Evolutionary conservation across 1,139 yeast species (phyloP).

Genomic region (Magnusiomyces sp.): DNA sequence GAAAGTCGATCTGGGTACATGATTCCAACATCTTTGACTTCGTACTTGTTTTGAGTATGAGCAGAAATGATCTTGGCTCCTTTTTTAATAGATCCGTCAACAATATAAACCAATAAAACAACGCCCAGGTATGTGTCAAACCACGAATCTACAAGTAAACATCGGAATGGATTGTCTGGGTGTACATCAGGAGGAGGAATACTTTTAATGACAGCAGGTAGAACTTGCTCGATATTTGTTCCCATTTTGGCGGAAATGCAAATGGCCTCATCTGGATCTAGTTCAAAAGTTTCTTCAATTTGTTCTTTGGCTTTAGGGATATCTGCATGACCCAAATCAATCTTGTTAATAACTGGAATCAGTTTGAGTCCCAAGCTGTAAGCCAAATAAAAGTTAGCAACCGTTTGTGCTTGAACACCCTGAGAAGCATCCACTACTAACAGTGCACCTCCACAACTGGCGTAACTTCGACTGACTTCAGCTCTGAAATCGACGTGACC

Average conservation of each 20-base stretch:
- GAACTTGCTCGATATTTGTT: conserved; percentile 57
- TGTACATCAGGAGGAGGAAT: conserved; percentile 69
- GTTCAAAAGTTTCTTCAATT: conserved; percentile 73
- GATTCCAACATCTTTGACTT: conserved; percentile 86
- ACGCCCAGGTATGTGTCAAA: conserved; percentile 91
- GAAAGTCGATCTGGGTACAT: conserved; percentile 80
- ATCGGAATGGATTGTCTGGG: conserved; percentile 50
- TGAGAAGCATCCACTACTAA: conserved; percentile 89
- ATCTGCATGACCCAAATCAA: conserved; percentile 85
- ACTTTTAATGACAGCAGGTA: conserved; percentile 71
- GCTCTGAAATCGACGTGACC: conserved; percentile 96
- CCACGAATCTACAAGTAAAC: conserved; percentile 91
- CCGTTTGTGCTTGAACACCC: conserved; percentile 97
- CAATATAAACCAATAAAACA: conserved; percentile 75
- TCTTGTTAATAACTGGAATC: conserved; percentile 85
- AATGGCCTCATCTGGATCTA: conserved; percentile 64
- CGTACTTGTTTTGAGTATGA: conserved; percentile 68
- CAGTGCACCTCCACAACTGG: conserved; percentile 93
- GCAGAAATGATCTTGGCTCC: conserved; percentile 74
- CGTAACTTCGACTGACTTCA: conserved; percentile 88
- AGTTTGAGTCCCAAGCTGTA: conserved; percentile 74
- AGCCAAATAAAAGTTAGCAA: conserved; percentile 88
- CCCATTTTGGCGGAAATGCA: conserved; percentile 94
- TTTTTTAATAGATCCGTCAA: conserved; percentile 67
- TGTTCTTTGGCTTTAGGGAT: conserved; percentile 75